A percentile compares a stretch with the other conserved stretches of the same genome.
Evolutionary conservation across 1,284 basidiomycete species (phyloP).

Genomic region (Rhodotorula sp.): DNA sequence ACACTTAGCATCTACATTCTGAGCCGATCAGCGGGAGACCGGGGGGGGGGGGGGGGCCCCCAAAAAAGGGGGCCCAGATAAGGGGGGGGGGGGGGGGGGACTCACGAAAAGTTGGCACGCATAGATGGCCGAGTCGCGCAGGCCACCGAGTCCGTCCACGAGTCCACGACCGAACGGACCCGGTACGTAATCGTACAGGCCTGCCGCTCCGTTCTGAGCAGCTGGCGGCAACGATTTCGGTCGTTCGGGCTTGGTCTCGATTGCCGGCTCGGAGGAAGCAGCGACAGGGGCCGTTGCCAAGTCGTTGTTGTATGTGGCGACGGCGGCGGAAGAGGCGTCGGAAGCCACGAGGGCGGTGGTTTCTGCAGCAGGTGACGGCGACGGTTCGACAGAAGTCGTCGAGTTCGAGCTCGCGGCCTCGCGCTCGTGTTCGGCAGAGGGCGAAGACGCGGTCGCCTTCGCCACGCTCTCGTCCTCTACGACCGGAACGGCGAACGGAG

Average conservation of each 20-base stretch:
- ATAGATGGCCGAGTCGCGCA: constrained; percentile 49
- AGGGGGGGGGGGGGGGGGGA: not conserved
- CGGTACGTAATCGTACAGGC: constrained; percentile 20
- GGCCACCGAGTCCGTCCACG: constrained; percentile 51
- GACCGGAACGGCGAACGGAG: constrained; percentile 39
- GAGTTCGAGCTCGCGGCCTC: constrained; percentile 14
- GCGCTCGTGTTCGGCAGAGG: not conserved
- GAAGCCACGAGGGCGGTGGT: not conserved
- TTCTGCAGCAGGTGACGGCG: not conserved
- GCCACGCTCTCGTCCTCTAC: not conserved
- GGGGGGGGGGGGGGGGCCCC: no score
- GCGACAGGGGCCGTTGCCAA: no score
- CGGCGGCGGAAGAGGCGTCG: no score
- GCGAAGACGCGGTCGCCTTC: no score
- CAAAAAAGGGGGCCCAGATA: no score
- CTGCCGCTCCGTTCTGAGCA: constrained; percentile 21
- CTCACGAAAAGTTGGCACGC: constrained; percentile 46
- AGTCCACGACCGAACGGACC: constrained; percentile 50
- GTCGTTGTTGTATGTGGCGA: no score
- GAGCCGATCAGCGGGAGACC: not conserved
- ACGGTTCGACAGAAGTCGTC: not conserved
- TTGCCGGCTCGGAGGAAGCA: no score
- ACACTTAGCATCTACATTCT: not conserved
- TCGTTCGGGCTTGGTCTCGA: not conserved
- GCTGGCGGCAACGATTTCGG: not conserved